A percentile compares a stretch with the other conserved stretches of the same genome.
Conservation (phyloP, 257 asterid species). For the Nicotiana tabacum region DNA sequence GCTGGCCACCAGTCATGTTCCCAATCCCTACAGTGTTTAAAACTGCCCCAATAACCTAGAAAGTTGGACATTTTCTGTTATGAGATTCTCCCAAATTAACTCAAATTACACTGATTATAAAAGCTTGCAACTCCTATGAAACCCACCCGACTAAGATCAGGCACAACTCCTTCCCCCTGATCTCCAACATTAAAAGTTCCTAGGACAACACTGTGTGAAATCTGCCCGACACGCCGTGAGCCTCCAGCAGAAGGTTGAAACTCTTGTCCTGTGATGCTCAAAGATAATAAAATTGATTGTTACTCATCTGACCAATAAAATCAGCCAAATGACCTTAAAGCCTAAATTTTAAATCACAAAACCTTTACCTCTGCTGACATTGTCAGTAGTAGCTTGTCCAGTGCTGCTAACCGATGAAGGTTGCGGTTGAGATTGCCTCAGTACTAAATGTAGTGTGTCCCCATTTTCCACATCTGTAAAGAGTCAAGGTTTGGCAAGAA, state of each 20-base stretch:
- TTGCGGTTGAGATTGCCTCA: conserved; percentile 58
- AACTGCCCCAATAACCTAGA: conserved; percentile 89
- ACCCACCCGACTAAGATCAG: conserved; percentile 81
- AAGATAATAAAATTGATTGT: not conserved
- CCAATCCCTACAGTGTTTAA: conserved; percentile 68
- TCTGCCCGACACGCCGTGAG: conserved; percentile 63
- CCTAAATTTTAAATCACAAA: not conserved
- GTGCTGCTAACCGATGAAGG: conserved; percentile 42
- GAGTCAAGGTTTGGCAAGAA: conserved; percentile 39
- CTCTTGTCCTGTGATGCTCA: conserved; percentile 54
- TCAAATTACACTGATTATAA: not conserved
- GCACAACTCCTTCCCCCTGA: conserved; percentile 57
- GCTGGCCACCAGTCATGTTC: conserved; percentile 53
- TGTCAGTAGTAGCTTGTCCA: conserved; percentile 47
- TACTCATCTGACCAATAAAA: no score
- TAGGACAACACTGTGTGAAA: conserved; percentile 75
- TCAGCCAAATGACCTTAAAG: conserved; percentile 2
- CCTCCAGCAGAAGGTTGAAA: conserved; percentile 41
- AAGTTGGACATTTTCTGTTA: not conserved
- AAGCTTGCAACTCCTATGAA: not conserved
- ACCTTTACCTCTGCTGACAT: conserved; percentile 49
- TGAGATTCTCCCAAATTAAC: not conserved
- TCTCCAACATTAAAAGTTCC: conserved; percentile 90
- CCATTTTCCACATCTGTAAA: conserved; percentile 74
- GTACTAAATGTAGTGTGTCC: conserved; percentile 89